Conservation (phyloP, 2,329 filamentous ascomycete genomes). For the Clonostachys solani region DNA sequence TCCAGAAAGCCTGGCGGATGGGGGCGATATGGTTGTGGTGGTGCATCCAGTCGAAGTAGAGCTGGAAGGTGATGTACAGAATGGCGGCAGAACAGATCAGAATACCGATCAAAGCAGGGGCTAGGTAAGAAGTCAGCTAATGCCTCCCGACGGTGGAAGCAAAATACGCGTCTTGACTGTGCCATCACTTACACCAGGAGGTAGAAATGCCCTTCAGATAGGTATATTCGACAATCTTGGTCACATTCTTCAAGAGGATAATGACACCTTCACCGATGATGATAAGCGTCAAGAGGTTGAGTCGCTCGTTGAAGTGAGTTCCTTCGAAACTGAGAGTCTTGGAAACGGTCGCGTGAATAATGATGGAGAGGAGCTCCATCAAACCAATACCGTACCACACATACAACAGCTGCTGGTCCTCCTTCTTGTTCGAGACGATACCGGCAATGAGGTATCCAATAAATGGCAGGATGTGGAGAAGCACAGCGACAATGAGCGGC, state of each 20-base stretch:
- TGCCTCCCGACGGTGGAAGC: background rate
- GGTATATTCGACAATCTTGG: conserved; percentile 33
- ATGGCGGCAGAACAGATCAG: conserved; percentile 30
- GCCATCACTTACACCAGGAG: conserved; percentile 26
- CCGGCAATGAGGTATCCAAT: conserved; percentile 34
- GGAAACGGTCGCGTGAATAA: conserved; percentile 49
- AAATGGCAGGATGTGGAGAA: conserved; percentile 24
- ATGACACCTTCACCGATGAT: conserved; percentile 65
- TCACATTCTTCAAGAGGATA: conserved; percentile 47
- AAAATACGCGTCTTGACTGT: background rate
- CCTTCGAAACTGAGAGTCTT: conserved; percentile 55
- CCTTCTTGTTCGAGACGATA: conserved; percentile 26
- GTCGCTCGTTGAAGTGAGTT: conserved; percentile 59
- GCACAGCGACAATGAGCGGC: conserved; percentile 27
- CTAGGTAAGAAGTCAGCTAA: conserved; percentile 12
- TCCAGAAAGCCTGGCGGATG: conserved; percentile 57
- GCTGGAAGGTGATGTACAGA: conserved; percentile 40
- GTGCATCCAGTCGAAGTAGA: conserved; percentile 60
- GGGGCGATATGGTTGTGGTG: conserved; percentile 48
- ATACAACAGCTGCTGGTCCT: conserved; percentile 26
- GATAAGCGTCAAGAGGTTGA: conserved; percentile 61
- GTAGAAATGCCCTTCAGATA: conserved; percentile 17
- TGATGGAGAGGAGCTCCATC: conserved; percentile 45
- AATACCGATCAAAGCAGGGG: conserved; percentile 30
- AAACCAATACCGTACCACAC: conserved; percentile 50